Conservation (phyloP, 2,329 filamentous ascomycete genomes). For the Fusarium sp. region DNA sequence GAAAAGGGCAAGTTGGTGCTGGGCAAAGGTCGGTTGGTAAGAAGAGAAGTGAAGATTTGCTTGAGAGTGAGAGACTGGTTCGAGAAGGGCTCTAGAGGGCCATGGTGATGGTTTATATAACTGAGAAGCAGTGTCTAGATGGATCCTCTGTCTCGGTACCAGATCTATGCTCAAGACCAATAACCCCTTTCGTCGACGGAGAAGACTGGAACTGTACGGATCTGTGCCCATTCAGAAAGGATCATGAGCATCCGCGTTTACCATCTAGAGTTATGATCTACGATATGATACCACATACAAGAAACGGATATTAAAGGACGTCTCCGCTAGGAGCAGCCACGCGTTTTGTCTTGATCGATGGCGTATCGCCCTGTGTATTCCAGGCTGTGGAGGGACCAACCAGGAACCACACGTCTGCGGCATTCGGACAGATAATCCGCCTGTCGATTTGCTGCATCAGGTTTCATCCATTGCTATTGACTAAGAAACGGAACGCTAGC, state of each 20-base stretch:
- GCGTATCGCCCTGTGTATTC: slow-evolving; percentile 6
- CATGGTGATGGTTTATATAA: slow-evolving; percentile 20
- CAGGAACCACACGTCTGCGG: slow-evolving; percentile 1
- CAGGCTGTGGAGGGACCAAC: not conserved
- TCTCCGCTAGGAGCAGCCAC: slow-evolving; percentile 6
- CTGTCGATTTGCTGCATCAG: slow-evolving; percentile 16
- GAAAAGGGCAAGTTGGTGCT: not conserved
- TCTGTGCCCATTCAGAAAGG: slow-evolving; percentile 24
- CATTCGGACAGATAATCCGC: slow-evolving; percentile 25
- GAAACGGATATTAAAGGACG: slow-evolving; percentile 22
- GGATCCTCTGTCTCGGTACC: not conserved
- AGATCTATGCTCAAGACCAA: slow-evolving; percentile 14
- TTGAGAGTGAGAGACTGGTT: slow-evolving; percentile 3
- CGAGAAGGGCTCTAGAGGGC: not conserved
- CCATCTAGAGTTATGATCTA: slow-evolving; percentile 16
- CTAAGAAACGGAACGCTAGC: slow-evolving; percentile 14
- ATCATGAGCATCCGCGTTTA: slow-evolving; percentile 23
- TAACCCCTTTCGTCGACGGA: slow-evolving; percentile 29
- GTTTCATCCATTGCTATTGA: slow-evolving; percentile 18
- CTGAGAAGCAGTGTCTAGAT: not conserved
- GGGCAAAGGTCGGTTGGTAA: slow-evolving; percentile 2
- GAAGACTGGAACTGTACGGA: slow-evolving; percentile 20
- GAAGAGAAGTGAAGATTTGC: not conserved
- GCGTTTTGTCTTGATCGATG: slow-evolving; percentile 2
- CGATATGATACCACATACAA: slow-evolving; percentile 4